Conservation (phyloP, 1,284 basidiomycete genomes). For the Ceratobasidium sp. region DNA sequence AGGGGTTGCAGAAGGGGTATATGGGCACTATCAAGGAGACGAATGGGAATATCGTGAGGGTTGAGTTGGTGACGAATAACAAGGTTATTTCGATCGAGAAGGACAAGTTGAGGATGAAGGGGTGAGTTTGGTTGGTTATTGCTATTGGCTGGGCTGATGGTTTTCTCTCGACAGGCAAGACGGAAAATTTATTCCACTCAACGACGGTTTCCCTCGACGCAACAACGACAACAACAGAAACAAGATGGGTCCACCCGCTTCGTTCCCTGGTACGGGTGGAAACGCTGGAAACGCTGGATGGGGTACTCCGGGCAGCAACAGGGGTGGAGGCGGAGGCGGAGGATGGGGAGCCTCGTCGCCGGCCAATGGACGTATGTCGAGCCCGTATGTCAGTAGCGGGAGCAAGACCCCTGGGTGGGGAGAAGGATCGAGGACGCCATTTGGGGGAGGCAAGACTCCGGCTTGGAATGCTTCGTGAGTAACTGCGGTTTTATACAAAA, state of each 20-base stretch:
- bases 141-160: background rate
- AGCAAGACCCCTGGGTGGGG: conserved; percentile 72
- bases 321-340: conserved; percentile 47
- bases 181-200: conserved; percentile 69
- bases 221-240: conserved; percentile 6
- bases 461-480: conserved; percentile 42
- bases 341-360: conserved; percentile 41
- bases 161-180: conserved; percentile 62
- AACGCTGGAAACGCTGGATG: conserved; percentile 31
- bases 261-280: conserved; percentile 12
- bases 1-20: conserved; percentile 88
- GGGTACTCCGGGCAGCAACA: conserved; percentile 47
- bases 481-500: background rate
- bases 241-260: conserved; percentile 58
- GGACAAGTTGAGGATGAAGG: conserved; percentile 80
- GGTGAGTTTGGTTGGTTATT: conserved; percentile 68
- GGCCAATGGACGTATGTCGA: conserved; percentile 71
- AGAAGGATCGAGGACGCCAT: conserved; percentile 72
- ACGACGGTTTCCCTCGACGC: conserved; percentile 53
- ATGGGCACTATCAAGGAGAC: conserved; percentile 94
- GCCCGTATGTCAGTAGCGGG: conserved; percentile 69
- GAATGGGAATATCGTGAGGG: conserved; percentile 88
- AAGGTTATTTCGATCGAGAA: conserved; percentile 92
- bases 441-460: conserved; percentile 58
- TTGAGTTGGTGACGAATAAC: conserved; percentile 92